Evolutionary conservation across 345 rosid species (phyloP), one percentile per base, ranked within the genome.

Genomic region (Aethionema arabicum): DNA sequence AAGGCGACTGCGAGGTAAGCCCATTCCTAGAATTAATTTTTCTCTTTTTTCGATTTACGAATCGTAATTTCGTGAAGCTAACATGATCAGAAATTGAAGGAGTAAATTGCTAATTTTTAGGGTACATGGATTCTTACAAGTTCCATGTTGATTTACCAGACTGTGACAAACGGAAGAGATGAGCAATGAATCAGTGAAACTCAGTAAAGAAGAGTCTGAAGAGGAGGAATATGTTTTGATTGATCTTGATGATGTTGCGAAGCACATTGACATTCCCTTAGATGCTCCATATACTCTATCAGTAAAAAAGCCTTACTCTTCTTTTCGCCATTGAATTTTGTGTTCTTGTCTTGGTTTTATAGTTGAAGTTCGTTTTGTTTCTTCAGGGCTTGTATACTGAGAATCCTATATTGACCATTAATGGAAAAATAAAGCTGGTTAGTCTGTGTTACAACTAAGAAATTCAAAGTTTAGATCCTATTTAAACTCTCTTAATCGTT

Each of bases 381-480:
- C 5, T 33, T 48, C 73, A 85, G 91, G 86, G 86, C 52, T 77
- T 83, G 60, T 84, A 83, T 70, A 83, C 91, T 6, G 50, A 76
- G 73, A 75, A 79, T 59, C 91, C 86, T 2, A 8, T 74, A 9
- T 57, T 85, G 71, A 67, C 77, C 29, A 85, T 82, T 12, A 86
- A 76, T 55, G 72, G 72, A 32, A 85, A 78, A 60, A 43, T 74
- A 68, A 85, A 82, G 72, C 72, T 82, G 74, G 91, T 82, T 51
- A 67, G 72, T 64, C 30, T 5, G 1, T 36, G 8, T 51, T 52
- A 3, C 7, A n/a, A 27, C 32, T 39, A 29, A 7, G 11, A 0
- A 3, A 2, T 21, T 38, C 15, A 1, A n/a, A 35, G 6, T 16
- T 13, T 7, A 11, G 15, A 6, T 11, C n/a, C n/a, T 29, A 3